A percentile compares a stretch with the other conserved stretches of the same genome.
Evolutionary conservation across 208 protist species (phyloP).

Genomic region (Plasmodiophora brassicae): DNA sequence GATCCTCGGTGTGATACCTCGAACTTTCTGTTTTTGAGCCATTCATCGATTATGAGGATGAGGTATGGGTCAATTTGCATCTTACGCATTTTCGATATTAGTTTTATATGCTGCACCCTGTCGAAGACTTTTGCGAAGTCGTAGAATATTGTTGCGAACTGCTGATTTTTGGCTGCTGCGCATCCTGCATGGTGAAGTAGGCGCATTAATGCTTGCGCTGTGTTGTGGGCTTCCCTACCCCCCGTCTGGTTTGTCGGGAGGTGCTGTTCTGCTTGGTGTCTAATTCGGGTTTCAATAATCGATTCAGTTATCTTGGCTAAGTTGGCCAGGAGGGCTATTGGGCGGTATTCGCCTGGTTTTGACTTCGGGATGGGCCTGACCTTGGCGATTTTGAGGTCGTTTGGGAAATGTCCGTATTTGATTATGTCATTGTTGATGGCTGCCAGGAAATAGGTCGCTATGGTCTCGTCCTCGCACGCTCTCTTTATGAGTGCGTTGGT

Average conservation of each 20-base stretch:
- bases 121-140: constrained; percentile 7
- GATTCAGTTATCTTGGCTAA: background rate
- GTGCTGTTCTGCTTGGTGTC: background rate
- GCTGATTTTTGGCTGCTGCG: background rate
- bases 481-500: background rate
- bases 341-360: constrained; percentile 13
- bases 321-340: background rate
- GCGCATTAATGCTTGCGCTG: background rate
- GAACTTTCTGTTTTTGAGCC: background rate
- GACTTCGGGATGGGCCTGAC: background rate
- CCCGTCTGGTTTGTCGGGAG: background rate
- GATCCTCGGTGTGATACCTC: background rate
- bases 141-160: background rate
- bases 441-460: background rate
- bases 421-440: background rate
- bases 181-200: background rate
- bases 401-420: background rate
- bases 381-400: background rate
- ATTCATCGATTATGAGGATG: background rate
- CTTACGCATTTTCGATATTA: background rate
- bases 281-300: background rate
- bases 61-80: background rate
- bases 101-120: background rate
- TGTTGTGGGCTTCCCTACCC: background rate
- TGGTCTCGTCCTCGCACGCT: background rate